Conservation (phyloP, 306 rosid genomes). For the Hippophae gyantsensis region DNA sequence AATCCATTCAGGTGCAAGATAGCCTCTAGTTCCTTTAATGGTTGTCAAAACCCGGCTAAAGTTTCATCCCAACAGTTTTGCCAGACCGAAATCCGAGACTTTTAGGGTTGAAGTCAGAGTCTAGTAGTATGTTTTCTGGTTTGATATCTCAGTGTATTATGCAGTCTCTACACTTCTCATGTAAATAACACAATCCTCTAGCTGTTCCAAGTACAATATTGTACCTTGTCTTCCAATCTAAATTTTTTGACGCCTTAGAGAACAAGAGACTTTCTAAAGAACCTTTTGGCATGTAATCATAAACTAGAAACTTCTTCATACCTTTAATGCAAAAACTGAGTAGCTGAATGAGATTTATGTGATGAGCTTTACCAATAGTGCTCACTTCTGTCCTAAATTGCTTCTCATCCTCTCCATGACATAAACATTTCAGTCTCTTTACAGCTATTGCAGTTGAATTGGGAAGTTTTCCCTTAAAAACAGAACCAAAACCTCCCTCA, state of each 20-base stretch:
- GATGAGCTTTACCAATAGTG: constrained; percentile 22
- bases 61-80: constrained; percentile 51
- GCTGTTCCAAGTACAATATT: constrained; percentile 30
- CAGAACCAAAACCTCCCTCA: constrained; percentile 55
- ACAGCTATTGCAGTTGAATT: background rate
- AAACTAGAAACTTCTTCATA: constrained; percentile 37
- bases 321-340: constrained; percentile 32
- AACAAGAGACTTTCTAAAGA: background rate
- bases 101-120: constrained; percentile 44
- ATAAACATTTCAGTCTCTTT: constrained; percentile 10
- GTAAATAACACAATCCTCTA: constrained; percentile 20
- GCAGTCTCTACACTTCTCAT: constrained; percentile 17
- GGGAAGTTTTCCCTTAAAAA: constrained; percentile 30
- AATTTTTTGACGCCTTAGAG: constrained; percentile 18
- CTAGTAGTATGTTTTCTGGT: constrained; percentile 52
- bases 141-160: constrained; percentile 20
- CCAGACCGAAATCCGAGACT: constrained; percentile 70
- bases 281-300: constrained; percentile 38
- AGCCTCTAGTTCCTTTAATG: constrained; percentile 83
- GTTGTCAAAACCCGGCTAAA: constrained; percentile 79
- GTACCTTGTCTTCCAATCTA: constrained; percentile 33
- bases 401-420: constrained; percentile 34
- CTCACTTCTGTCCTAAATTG: constrained; percentile 32
- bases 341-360: constrained; percentile 38
- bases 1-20: constrained; percentile 82